Conservation (phyloP, 108 stramenopile genomes). For the Pseudonitzschia delicatissima region DNA sequence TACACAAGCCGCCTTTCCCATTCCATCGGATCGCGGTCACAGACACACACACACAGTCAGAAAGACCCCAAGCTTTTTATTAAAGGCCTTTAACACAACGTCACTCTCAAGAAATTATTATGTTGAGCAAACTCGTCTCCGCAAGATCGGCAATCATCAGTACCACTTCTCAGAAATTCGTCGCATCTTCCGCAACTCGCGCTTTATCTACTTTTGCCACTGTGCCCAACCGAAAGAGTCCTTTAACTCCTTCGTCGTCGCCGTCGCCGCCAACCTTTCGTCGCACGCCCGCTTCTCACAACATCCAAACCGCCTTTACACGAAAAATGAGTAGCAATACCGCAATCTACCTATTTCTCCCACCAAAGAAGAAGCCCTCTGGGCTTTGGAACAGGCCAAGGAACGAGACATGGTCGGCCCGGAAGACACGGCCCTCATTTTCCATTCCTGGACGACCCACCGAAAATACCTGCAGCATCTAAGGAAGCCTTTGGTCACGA, state of each 20-base stretch:
- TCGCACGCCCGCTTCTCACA: neutral
- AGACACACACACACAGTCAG: no score
- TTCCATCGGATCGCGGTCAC: no score
- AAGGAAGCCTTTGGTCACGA: neutral
- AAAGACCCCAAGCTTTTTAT: no score
- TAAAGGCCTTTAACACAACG: no score
- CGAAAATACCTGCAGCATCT: conserved; percentile 2
- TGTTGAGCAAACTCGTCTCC: conserved; percentile 9
- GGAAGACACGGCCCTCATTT: conserved; percentile 2
- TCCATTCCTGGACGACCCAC: conserved; percentile 7
- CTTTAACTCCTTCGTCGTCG: neutral
- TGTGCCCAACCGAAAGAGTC: no score
- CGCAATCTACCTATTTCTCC: no score
- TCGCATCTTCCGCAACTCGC: neutral
- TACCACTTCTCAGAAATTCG: neutral
- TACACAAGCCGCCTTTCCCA: no score
- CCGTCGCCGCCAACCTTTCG: neutral
- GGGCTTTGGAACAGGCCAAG: conserved; percentile 9
- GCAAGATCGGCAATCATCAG: neutral
- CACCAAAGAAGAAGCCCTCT: neutral
- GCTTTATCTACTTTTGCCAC: neutral
- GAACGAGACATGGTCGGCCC: conserved; percentile 3
- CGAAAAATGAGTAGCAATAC: no score
- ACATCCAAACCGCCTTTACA: no score
- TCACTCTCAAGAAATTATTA: no score